Base-by-base conservation (phyloP, 495 filamentous ascomycete genomes). In the Hyaloscypha bicolor region DNA sequence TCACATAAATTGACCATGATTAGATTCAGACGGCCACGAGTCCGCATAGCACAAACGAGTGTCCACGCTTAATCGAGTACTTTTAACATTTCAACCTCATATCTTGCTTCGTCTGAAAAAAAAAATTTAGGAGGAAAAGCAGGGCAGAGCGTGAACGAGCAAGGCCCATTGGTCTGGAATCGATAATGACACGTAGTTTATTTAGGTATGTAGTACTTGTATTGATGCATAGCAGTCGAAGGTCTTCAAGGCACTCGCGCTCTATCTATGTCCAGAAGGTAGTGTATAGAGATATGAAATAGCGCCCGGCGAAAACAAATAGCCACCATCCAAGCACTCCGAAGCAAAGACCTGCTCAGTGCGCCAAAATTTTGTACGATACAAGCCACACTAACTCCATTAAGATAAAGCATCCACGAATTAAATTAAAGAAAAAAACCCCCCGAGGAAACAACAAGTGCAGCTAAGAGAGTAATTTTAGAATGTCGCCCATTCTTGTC, bases 401-500 rank as follows among this genome's bases (percentile, higher is more conserved):
- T 48, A 48, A 48, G 16, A 12, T 6, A 48, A 48, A 48, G 42
- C 42, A 48, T 4, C 42, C 42, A 48, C 6, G 8, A 48, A 16
- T 19, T 19, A 4, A 48, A 37, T 48, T 6, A 4, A 14, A 19
- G 42, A 48, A 19, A 48, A 48, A 3, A 48, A 32, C 19, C 9
- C 19, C 9, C 56, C 9, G 12, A 32, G n/a, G 3, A 37, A 60
- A 19, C 6, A 4, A 9, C 19, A 9, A 9, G 14, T 9, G 3
- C 8, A 33, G 9, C 35, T 59, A 72, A 60, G 39, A 57, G 31
- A 75, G 45, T 45, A 75, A 64, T 66, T 70, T 69, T 31, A 66
- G 21, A 55, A 75, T 73, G 67, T 75, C 73, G 14, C 69, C 73
- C 70, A 75, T 71, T 37, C 73, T 67, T 1, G 73, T 73, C 32